Evolutionary conservation across 2,329 filamentous ascomycete genomes (phyloP).

Genomic region (Akanthomyces lecanii): DNA sequence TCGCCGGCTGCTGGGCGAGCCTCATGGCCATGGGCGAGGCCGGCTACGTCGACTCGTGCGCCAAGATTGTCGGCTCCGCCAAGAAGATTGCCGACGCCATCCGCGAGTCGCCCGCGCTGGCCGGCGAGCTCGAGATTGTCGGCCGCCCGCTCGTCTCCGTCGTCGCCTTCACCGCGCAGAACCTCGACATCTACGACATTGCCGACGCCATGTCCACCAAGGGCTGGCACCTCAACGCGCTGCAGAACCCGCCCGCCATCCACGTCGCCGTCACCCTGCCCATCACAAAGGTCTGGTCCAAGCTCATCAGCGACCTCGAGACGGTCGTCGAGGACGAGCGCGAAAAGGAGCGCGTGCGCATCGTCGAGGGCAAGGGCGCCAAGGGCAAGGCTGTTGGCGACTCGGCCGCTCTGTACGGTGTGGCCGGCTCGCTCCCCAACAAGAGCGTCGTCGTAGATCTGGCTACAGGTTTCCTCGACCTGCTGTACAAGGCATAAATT

Average conservation of each 20-base stretch:
- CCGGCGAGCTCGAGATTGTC: slow-evolving; percentile 70
- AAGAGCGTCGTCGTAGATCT: slow-evolving; percentile 92
- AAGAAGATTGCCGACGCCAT: slow-evolving; percentile 79
- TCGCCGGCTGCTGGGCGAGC: slow-evolving; percentile 92
- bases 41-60: slow-evolving; percentile 83
- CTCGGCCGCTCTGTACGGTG: slow-evolving; percentile 85
- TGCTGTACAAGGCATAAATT: slow-evolving; percentile 76
- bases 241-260: slow-evolving; percentile 87
- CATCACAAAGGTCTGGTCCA: slow-evolving; percentile 75
- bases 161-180: slow-evolving; percentile 77
- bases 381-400: slow-evolving; percentile 70
- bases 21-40: slow-evolving; percentile 83
- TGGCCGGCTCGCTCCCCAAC: slow-evolving; percentile 90
- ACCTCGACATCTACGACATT: slow-evolving; percentile 90
- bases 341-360: slow-evolving; percentile 72
- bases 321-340: slow-evolving; percentile 65
- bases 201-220: slow-evolving; percentile 79
- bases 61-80: slow-evolving; percentile 79
- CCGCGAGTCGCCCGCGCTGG: slow-evolving; percentile 61
- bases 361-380: slow-evolving; percentile 62
- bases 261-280: slow-evolving; percentile 92
- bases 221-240: slow-evolving; percentile 93
- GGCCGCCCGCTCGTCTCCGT: slow-evolving; percentile 87
- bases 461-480: slow-evolving; percentile 86
- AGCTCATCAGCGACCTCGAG: slow-evolving; percentile 69